Evolutionary conservation across 192 early-diverging fungal genomes (phyloP).

Genomic region (Borealophlyctis nickersoniae): DNA sequence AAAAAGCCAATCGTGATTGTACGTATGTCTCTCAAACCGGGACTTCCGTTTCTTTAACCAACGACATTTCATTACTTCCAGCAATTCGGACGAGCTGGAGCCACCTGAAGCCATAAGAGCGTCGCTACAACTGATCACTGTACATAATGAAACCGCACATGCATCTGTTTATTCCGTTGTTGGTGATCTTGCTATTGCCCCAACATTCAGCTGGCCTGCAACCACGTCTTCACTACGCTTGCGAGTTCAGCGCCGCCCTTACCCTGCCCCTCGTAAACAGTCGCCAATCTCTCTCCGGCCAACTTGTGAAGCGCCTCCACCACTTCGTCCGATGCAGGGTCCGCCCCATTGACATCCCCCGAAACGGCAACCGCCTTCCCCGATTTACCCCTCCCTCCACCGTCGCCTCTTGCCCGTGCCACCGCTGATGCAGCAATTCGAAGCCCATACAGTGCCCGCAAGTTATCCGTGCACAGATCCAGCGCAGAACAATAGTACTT

Average conservation of each 20-base stretch:
- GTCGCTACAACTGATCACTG: no score
- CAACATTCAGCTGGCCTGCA: slow-evolving; percentile 17
- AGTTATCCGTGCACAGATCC: slow-evolving; percentile 79
- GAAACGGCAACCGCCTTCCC: not conserved
- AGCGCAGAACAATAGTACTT: slow-evolving; percentile 88
- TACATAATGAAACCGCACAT: no score
- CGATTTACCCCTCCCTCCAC: not conserved
- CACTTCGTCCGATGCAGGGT: not conserved
- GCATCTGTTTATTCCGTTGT: no score
- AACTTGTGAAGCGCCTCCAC: slow-evolving; percentile 14
- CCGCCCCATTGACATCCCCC: not conserved
- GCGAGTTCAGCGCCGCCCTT: slow-evolving; percentile 9
- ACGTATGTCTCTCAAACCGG: no score
- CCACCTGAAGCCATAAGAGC: no score
- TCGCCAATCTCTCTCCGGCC: slow-evolving; percentile 19
- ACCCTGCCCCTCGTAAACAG: slow-evolving; percentile 20
- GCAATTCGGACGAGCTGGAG: no score
- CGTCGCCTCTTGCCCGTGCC: not conserved
- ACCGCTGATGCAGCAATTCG: slow-evolving; percentile 16
- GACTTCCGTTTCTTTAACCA: no score
- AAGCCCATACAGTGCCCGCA: slow-evolving; percentile 82
- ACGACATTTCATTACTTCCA: no score
- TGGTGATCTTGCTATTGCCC: no score
- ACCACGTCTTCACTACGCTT: slow-evolving; percentile 24
- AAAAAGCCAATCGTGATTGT: slow-evolving; percentile 49